phyloP scores from a whole-genome alignment of 163 green algal genomes.

The Chlamydomonas reinhardtii region DNA sequence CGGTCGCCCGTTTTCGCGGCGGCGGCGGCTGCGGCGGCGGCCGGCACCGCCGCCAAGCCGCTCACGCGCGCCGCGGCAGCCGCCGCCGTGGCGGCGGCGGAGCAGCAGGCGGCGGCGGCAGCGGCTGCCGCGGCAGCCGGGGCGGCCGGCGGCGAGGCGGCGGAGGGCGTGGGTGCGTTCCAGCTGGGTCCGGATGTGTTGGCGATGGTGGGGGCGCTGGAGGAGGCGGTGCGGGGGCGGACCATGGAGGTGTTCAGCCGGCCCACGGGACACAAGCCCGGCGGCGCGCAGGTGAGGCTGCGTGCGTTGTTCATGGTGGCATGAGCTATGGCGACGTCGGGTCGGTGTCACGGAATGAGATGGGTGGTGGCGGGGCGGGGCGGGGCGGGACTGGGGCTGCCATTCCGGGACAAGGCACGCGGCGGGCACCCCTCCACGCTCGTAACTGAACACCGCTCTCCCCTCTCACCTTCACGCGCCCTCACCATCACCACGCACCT shows the following conservation, averaged over 20 bases:
- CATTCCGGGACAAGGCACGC: too few species aligned
- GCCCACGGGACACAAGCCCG: conserved; percentile 13
- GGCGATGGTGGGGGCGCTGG: conserved; percentile 26
- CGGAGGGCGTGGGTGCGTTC: background rate
- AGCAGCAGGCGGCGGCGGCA: background rate
- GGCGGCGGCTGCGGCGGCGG: background rate
- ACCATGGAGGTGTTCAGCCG: conserved; percentile 42
- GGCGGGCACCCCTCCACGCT: too few species aligned
- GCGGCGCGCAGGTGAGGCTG: background rate
- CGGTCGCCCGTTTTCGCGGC: conserved; percentile 29
- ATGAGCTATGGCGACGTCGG: too few species aligned
- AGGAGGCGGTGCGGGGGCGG: conserved; percentile 37
- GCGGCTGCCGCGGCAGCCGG: background rate
- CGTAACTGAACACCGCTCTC: too few species aligned
- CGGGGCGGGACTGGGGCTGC: too few species aligned
- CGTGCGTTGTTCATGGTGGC: too few species aligned
- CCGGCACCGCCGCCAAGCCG: conserved; percentile 5
- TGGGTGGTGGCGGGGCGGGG: too few species aligned
- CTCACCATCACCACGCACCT: too few species aligned
- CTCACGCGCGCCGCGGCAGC: conserved; percentile 45
- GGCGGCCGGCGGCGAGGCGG: too few species aligned
- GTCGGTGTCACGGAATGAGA: too few species aligned
- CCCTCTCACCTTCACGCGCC: too few species aligned
- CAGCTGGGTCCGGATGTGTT: conserved; percentile 8
- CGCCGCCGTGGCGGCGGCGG: conserved; percentile 3